Percentiles rank a stretch among this genome's conserved stretches.
These are phyloP conservation scores for Annulohypoxylon stygium DNA, from an alignment of 495 filamentous ascomycete genomes.

Conservation along the genomic window DNA sequence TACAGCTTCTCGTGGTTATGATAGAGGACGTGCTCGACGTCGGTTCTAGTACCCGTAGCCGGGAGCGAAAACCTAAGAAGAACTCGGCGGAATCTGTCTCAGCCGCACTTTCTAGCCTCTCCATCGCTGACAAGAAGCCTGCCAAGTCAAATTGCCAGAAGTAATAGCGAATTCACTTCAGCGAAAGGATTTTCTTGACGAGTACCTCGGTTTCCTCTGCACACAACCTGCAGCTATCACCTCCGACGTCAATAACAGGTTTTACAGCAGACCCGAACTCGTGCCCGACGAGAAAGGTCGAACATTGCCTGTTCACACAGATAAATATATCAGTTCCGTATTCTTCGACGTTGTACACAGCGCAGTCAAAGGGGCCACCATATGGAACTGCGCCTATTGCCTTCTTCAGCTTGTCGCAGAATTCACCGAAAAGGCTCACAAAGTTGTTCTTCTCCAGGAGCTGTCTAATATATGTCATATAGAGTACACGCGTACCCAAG, in stretches of 20 bases:
- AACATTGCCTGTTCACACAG: not conserved
- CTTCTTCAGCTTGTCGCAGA: not conserved
- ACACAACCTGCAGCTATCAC: not conserved
- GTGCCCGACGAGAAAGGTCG: not conserved
- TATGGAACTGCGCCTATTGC: not conserved
- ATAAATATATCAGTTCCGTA: not conserved
- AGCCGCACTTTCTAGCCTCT: not conserved
- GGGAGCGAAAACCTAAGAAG: not conserved
- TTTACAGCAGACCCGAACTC: conserved; percentile 1
- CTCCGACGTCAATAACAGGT: not conserved
- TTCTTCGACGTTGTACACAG: not conserved
- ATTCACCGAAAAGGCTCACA: not conserved
- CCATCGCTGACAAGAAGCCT: not conserved
- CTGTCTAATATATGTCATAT: not conserved
- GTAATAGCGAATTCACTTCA: not conserved
- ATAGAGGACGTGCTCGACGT: not conserved
- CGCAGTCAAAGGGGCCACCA: not conserved
- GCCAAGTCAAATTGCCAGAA: not conserved
- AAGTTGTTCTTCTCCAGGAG: not conserved
- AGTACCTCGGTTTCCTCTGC: not conserved
- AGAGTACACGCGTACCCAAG: not conserved
- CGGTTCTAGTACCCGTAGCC: not conserved
- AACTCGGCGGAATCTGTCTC: not conserved
- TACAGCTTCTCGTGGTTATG: not conserved
- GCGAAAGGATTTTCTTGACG: not conserved